Conservation (phyloP, 2,329 filamentous ascomycete genomes). For the Pseudogymnoascus sp. region DNA sequence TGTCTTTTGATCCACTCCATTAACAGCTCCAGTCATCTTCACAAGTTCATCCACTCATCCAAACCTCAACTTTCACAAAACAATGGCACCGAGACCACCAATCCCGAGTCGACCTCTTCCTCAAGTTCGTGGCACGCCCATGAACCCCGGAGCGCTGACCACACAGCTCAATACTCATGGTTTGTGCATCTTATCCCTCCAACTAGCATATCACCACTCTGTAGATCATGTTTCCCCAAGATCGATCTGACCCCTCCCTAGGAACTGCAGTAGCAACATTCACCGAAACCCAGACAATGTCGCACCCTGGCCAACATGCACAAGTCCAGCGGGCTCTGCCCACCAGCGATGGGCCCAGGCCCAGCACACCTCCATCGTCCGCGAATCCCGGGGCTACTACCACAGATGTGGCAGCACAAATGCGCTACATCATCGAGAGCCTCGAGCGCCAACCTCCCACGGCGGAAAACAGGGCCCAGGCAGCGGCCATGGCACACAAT, state of each 20-base stretch:
- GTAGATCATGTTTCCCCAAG: not conserved
- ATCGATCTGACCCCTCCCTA: not conserved
- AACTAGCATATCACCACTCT: not conserved
- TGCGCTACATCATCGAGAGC: not conserved
- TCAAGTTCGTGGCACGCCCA: not conserved
- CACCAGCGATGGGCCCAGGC: not conserved
- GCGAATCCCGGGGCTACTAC: not conserved
- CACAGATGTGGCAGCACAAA: not conserved
- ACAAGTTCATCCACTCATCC: not conserved
- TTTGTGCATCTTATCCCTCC: not conserved
- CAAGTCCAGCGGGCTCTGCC: not conserved
- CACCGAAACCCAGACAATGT: not conserved
- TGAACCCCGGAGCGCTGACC: not conserved
- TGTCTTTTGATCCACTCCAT: not conserved
- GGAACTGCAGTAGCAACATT: not conserved
- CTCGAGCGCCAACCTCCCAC: not conserved
- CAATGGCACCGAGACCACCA: not conserved
- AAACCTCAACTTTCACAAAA: not conserved
- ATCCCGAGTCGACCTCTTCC: conserved; percentile 1
- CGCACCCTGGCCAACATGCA: not conserved
- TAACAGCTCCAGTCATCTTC: not conserved
- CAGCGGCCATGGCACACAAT: not conserved
- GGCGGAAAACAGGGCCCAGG: not conserved
- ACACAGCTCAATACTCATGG: not conserved
- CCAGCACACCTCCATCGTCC: not conserved